Conservation (phyloP, 1,139 yeast species). For the Waltiozyma solani region DNA sequence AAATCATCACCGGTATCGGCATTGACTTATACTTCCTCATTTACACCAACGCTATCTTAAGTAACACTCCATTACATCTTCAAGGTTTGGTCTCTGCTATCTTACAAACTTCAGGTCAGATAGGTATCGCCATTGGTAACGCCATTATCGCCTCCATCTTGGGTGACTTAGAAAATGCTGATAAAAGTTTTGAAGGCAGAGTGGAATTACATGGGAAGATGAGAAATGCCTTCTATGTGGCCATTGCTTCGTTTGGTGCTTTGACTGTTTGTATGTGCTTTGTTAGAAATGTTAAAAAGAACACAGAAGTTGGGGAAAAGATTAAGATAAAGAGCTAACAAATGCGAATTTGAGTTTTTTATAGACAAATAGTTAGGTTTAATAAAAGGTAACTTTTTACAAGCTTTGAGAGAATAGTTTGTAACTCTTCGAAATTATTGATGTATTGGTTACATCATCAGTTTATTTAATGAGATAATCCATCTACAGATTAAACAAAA, state of each 20-base stretch:
- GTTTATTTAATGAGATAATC: no score
- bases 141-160: constrained; percentile 4
- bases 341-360: no score
- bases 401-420: no score
- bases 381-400: no score
- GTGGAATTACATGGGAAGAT: constrained; percentile 2
- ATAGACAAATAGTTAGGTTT: no score
- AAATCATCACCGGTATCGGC: constrained; percentile 15
- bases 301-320: background rate
- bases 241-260: constrained; percentile 1
- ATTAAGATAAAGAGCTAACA: background rate
- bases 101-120: constrained; percentile 5
- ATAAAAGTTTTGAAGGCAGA: background rate
- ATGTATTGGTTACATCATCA: no score
- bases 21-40: constrained; percentile 8
- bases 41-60: constrained; percentile 4
- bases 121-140: constrained; percentile 7
- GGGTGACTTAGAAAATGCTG: constrained; percentile 2
- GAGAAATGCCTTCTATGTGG: constrained; percentile 3
- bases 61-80: constrained; percentile 7
- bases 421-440: no score
- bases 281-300: background rate
- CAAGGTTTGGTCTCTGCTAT: constrained; percentile 9
- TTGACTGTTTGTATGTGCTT: background rate
- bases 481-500: no score